Evolutionary conservation across 2,329 filamentous ascomycete genomes (phyloP).

Genomic region (Fusarium bactridioides): DNA sequence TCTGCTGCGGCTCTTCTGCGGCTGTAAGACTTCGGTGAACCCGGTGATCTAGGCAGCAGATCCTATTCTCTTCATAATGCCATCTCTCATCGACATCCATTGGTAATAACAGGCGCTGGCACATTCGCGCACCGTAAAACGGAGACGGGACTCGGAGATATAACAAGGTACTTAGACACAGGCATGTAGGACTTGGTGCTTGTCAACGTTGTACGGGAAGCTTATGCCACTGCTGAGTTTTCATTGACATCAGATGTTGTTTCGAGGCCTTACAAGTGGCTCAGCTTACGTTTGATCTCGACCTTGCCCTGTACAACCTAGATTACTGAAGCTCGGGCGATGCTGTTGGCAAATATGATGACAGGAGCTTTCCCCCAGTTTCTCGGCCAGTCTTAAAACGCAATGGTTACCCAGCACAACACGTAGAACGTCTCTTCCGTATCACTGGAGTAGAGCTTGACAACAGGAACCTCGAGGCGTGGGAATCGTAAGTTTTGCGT

Average conservation of each 20-base stretch:
- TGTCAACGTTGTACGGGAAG: not conserved
- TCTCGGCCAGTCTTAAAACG: not conserved
- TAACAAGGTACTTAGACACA: not conserved
- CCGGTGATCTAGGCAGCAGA: constrained; percentile 4
- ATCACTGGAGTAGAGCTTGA: not conserved
- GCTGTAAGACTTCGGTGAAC: not conserved
- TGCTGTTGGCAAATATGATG: not conserved
- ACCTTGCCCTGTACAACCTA: not conserved
- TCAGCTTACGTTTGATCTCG: not conserved
- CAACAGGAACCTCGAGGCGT: not conserved
- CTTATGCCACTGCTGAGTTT: not conserved
- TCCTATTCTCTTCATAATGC: not conserved
- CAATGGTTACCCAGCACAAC: not conserved
- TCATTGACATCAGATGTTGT: not conserved
- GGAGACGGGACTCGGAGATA: not conserved
- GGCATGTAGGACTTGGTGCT: not conserved
- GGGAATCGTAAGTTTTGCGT: not conserved
- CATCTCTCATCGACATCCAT: not conserved
- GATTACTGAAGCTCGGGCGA: not conserved
- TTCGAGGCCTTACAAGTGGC: not conserved
- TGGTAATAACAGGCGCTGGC: not conserved
- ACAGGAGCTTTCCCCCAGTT: not conserved
- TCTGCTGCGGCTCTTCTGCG: not conserved
- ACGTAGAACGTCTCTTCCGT: not conserved
- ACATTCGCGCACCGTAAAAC: not conserved